A percentile compares a stretch with the other conserved stretches of the same genome.
Evolutionary conservation across 2,329 filamentous ascomycete species (phyloP).

Genomic region (Pseudocercospora cruenta): DNA sequence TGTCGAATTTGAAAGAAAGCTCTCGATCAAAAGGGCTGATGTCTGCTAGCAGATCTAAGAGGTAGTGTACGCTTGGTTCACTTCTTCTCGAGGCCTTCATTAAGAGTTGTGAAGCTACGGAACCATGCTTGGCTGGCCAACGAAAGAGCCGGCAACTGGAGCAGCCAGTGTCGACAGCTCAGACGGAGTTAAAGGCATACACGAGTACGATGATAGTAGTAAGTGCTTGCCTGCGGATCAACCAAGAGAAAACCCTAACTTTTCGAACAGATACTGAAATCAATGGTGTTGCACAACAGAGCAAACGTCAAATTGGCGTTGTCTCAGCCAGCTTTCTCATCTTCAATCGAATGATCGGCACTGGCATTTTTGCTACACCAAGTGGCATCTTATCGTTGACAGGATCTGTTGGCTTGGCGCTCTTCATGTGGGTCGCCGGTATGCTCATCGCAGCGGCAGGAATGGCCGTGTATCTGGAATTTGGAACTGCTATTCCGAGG

Average conservation of each 20-base stretch:
- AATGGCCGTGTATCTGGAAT: constrained; percentile 68
- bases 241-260: not conserved
- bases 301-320: constrained; percentile 55
- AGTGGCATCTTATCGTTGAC: constrained; percentile 30
- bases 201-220: constrained; percentile 12
- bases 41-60: not conserved
- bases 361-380: constrained; percentile 36
- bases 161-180: constrained; percentile 9
- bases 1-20: not conserved
- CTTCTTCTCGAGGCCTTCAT: not conserved
- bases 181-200: not conserved
- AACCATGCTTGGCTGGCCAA: constrained; percentile 12
- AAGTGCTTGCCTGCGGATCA: not conserved
- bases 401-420: constrained; percentile 35
- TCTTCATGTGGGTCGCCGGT: constrained; percentile 49
- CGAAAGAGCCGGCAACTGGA: not conserved
- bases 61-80: not conserved
- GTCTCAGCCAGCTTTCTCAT: constrained; percentile 57
- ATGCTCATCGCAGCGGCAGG: constrained; percentile 58
- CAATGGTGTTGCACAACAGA: constrained; percentile 11
- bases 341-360: constrained; percentile 37
- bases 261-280: not conserved
- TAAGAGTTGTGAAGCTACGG: not conserved
- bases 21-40: constrained; percentile 4
- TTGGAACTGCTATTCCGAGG: constrained; percentile 65